These are phyloP conservation scores for Aspergillus sp. DNA, from an alignment of 2,329 filamentous ascomycete species.

Conservation along the genomic window DNA sequence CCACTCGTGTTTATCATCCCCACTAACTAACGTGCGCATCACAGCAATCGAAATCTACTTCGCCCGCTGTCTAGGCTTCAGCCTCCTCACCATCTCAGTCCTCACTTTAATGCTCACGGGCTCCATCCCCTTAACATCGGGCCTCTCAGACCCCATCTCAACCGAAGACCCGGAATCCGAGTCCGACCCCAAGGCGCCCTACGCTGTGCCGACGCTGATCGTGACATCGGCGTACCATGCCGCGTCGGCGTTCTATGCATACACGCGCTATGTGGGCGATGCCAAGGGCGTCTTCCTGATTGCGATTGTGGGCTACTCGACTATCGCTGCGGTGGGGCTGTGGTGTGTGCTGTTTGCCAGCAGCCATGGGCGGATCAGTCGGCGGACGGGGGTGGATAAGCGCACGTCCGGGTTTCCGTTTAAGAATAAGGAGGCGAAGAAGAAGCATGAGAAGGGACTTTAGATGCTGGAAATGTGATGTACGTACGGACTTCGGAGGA, in stretches of 20 bases:
- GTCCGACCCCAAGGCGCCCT: conserved; percentile 55
- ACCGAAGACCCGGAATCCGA: conserved; percentile 32
- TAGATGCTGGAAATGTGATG: background rate
- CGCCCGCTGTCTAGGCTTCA: conserved; percentile 67
- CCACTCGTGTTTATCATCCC: background rate
- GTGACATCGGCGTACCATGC: conserved; percentile 68
- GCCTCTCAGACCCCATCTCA: conserved; percentile 41
- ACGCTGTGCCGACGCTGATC: conserved; percentile 65
- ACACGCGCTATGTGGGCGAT: conserved; percentile 61
- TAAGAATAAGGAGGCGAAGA: conserved; percentile 58
- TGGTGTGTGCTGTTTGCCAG: conserved; percentile 65
- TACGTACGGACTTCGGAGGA: too few relatives aligned
- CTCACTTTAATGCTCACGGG: conserved; percentile 70
- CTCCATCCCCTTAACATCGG: conserved; percentile 63
- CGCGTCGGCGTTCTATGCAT: conserved; percentile 64
- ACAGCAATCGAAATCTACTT: conserved; percentile 70
- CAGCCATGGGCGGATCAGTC: conserved; percentile 57
- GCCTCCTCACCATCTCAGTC: conserved; percentile 64
- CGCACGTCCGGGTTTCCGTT: conserved; percentile 67
- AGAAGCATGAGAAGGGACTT: conserved; percentile 43
- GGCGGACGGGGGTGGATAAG: conserved; percentile 67
- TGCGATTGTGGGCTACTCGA: conserved; percentile 57
- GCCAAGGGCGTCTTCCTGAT: conserved; percentile 60
- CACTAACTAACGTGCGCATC: background rate
- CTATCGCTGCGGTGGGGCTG: conserved; percentile 61